phyloP scores from a whole-genome alignment of 2,329 filamentous ascomycete genomes.

The Phoma sp. region DNA sequence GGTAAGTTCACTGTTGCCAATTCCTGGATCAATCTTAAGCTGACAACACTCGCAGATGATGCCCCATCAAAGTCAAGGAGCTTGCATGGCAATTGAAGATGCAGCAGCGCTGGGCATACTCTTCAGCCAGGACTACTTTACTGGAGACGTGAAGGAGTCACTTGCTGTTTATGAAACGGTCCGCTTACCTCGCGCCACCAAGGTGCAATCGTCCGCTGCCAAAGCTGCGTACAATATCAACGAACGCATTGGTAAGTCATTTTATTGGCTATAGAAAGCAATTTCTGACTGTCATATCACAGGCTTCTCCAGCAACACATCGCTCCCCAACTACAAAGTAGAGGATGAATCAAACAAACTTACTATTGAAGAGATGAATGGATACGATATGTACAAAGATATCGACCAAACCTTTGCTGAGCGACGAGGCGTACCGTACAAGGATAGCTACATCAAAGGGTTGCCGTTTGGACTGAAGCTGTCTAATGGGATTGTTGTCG shows the following conservation, averaged over 20 bases:
- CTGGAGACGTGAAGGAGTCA: slow-evolving; percentile 39
- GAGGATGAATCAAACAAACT: slow-evolving; percentile 67
- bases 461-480: slow-evolving; percentile 1
- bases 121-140: slow-evolving; percentile 59
- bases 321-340: slow-evolving; percentile 64
- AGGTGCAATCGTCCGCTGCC: slow-evolving; percentile 48
- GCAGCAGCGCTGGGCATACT: slow-evolving; percentile 68
- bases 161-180: slow-evolving; percentile 47
- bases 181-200: slow-evolving; percentile 46
- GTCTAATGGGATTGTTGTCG: background rate
- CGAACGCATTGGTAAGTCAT: slow-evolving; percentile 33
- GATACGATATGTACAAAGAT: slow-evolving; percentile 40
- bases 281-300: background rate
- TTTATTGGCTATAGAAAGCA: background rate
- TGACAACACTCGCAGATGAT: slow-evolving; percentile 58
- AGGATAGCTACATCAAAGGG: background rate
- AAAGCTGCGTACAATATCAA: slow-evolving; percentile 49
- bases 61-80: slow-evolving; percentile 73
- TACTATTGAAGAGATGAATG: slow-evolving; percentile 74
- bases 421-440: background rate
- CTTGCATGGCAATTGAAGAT: slow-evolving; percentile 73
- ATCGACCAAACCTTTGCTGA: slow-evolving; percentile 20
- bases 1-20: slow-evolving; percentile 41
- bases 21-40: background rate
- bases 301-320: slow-evolving; percentile 67